A percentile compares a stretch with the other conserved stretches of the same genome.
Evolutionary conservation across 352 stramenopile species (phyloP).

Genomic region (Sclerospora graminicola): DNA sequence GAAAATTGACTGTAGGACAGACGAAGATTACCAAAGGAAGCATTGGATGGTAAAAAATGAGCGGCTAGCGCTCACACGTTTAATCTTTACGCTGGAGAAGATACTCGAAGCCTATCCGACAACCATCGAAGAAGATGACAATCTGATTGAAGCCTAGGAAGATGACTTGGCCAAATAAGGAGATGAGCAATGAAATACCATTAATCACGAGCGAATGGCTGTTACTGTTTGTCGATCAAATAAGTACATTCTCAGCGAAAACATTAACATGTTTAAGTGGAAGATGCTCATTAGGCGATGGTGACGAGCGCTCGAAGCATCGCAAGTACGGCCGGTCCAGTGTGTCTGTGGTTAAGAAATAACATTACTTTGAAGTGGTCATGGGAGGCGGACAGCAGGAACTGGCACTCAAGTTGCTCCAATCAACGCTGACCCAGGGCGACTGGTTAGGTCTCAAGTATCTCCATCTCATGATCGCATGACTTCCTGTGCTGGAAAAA

Average conservation of each 20-base stretch:
- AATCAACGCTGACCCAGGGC: too few species aligned
- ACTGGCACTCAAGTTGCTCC: too few species aligned
- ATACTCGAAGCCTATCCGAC: conserved; percentile 42
- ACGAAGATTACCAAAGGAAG: conserved; percentile 29
- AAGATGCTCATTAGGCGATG: too few species aligned
- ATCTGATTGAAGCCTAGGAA: conserved; percentile 21
- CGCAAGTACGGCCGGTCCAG: too few species aligned
- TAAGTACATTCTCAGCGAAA: conserved; percentile 50
- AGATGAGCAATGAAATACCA: conserved; percentile 12
- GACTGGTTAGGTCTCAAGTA: conserved; percentile 99
- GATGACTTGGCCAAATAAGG: conserved; percentile 9
- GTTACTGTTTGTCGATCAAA: conserved; percentile 42
- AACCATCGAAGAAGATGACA: conserved; percentile 34
- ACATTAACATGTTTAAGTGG: conserved; percentile 65
- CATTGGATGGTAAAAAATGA: conserved; percentile 52
- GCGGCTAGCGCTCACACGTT: conserved; percentile 28
- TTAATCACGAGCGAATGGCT: conserved; percentile 47
- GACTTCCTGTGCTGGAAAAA: conserved; percentile 96
- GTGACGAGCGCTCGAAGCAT: too few species aligned
- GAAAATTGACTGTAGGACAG: conserved; percentile 41
- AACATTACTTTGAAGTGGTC: too few species aligned
- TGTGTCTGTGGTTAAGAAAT: too few species aligned
- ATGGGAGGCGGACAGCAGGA: too few species aligned
- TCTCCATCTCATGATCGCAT: conserved; percentile 97
- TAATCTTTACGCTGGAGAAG: conserved; percentile 56